Conservation (phyloP, 2,329 filamentous ascomycete genomes). For the Biscogniauxia sp. region DNA sequence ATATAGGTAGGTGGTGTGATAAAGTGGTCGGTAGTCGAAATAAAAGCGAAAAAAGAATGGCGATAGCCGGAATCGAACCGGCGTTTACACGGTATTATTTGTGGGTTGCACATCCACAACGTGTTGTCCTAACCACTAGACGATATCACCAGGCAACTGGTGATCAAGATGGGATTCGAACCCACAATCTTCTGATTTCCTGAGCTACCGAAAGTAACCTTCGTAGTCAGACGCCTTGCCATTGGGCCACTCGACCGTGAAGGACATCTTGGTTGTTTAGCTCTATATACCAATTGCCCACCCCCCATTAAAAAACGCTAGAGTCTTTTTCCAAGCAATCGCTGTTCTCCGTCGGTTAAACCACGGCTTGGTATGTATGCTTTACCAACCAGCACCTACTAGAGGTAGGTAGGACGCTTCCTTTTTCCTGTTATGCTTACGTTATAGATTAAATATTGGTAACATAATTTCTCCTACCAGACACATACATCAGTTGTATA, state of each 20-base stretch:
- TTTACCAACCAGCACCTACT: no score
- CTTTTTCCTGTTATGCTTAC: no score
- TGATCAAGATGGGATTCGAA: neutral
- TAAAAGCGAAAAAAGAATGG: neutral
- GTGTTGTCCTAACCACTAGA: neutral
- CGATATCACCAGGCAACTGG: neutral
- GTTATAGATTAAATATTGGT: no score
- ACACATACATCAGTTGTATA: no score
- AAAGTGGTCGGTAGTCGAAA: no score
- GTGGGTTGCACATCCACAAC: neutral
- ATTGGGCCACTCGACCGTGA: conserved; percentile 32
- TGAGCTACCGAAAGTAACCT: neutral
- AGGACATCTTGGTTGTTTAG: neutral
- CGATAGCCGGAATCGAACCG: neutral
- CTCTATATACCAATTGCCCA: no score
- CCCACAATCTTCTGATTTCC: neutral
- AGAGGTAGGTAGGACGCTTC: no score
- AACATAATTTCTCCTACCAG: no score
- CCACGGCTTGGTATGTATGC: no score
- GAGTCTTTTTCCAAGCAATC: neutral
- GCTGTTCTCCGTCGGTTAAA: neutral
- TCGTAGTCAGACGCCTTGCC: conserved; percentile 45
- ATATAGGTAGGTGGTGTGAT: no score
- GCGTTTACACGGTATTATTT: neutral
- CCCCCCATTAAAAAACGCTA: no score